Conservation (phyloP, 169 alveolate genomes). For the Eimeria brunetti region DNA sequence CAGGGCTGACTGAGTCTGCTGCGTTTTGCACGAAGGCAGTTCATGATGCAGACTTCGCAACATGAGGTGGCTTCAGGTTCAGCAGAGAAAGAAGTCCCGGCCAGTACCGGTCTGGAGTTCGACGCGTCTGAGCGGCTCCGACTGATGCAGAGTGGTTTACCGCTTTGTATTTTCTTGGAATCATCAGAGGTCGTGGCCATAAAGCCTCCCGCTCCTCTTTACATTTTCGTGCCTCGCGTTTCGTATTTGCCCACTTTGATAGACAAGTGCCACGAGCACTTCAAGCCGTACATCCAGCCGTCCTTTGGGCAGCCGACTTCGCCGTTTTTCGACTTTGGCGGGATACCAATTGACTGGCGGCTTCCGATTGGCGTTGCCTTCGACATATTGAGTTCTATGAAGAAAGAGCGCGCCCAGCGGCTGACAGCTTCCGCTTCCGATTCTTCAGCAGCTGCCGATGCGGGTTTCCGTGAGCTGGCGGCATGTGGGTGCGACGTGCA, state of each 20-base stretch:
- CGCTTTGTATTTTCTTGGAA: slow-evolving; percentile 71
- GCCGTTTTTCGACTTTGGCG: slow-evolving; percentile 75
- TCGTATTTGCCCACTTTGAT: slow-evolving; percentile 71
- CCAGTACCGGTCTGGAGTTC: not conserved
- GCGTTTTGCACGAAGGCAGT: not conserved
- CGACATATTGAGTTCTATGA: slow-evolving; percentile 63
- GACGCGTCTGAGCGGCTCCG: slow-evolving; percentile 64
- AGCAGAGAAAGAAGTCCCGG: not conserved
- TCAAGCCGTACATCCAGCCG: slow-evolving; percentile 71
- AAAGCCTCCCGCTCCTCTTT: slow-evolving; percentile 75
- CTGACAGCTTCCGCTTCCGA: not conserved
- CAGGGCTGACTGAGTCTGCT: not conserved
- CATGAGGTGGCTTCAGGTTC: slow-evolving; percentile 34
- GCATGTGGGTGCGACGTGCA: slow-evolving; percentile 67
- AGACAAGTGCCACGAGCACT: slow-evolving; percentile 66
- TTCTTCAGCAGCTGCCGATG: not conserved
- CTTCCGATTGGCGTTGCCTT: slow-evolving; percentile 76
- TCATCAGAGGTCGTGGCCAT: slow-evolving; percentile 74
- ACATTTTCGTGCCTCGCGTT: slow-evolving; percentile 62
- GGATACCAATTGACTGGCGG: slow-evolving; percentile 76
- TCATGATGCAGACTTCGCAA: slow-evolving; percentile 39
- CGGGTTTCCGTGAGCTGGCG: slow-evolving; percentile 34
- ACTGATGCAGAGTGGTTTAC: slow-evolving; percentile 73
- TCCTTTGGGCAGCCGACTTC: slow-evolving; percentile 64
- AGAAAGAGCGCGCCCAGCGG: slow-evolving; percentile 5